These are phyloP conservation scores for Setaria viridis DNA, from an alignment of 202 grass and related monocot genomes.

Conservation along the genomic window DNA sequence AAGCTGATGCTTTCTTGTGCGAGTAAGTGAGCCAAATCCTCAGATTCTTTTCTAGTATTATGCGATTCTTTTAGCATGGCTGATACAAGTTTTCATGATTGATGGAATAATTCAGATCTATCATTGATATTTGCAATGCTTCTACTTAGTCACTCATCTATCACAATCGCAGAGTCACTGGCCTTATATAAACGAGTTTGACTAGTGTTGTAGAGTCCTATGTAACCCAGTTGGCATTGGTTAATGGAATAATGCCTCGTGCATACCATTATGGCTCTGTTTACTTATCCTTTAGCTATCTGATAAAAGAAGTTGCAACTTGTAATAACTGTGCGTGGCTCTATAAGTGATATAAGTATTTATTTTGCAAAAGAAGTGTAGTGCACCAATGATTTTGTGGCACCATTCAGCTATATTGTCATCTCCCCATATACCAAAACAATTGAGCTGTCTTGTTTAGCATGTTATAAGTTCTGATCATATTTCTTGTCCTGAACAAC, in stretches of 20 bases:
- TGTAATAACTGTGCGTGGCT: background rate
- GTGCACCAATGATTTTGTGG: constrained; percentile 1
- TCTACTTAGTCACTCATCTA: background rate
- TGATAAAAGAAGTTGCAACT: background rate
- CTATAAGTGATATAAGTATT: background rate
- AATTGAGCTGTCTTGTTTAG: background rate
- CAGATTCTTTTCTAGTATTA: constrained; percentile 6
- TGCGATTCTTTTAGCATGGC: background rate
- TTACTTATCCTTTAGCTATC: background rate
- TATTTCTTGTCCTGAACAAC: background rate
- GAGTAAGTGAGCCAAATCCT: constrained; percentile 77
- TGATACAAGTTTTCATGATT: constrained; percentile 15
- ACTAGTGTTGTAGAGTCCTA: background rate
- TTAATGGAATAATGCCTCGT: background rate
- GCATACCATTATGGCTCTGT: background rate
- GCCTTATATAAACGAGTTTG: background rate
- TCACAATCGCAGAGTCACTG: background rate
- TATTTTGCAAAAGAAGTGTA: background rate
- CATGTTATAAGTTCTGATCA: background rate
- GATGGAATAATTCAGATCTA: background rate
- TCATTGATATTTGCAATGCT: background rate
- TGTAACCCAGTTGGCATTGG: background rate
- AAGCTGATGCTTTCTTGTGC: constrained; percentile 98
- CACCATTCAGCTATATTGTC: background rate
- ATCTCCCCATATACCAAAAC: background rate